Percentiles rank a stretch among this genome's conserved stretches.
Evolutionary conservation across 2,329 filamentous ascomycete genomes (phyloP).

Genomic region (Trichoderma breve): DNA sequence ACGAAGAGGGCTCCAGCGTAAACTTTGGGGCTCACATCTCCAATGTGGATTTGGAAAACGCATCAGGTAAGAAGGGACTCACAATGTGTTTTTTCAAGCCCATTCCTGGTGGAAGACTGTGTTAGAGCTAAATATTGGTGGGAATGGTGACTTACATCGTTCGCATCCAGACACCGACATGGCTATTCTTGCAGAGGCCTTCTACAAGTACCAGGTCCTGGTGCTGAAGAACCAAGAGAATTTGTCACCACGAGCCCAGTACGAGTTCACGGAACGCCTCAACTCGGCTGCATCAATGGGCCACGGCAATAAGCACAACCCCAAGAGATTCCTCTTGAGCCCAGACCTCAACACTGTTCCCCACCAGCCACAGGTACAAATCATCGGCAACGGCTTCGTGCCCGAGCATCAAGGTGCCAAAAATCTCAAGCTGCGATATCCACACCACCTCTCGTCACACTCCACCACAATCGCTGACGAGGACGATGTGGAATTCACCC

Average conservation of each 20-base stretch:
- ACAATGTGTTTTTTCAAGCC: no score
- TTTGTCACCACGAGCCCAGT: neutral
- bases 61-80: neutral
- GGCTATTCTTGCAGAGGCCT: neutral
- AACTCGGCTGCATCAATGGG: neutral
- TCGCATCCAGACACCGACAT: neutral
- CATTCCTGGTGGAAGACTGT: no score
- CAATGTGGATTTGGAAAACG: neutral
- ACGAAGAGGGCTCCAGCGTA: neutral
- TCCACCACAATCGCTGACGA: neutral
- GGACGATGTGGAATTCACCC: neutral
- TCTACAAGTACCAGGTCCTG: neutral
- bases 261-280: neutral
- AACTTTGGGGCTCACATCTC: neutral
- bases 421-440: neutral
- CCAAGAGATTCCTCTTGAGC: neutral
- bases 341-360: neutral
- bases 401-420: neutral
- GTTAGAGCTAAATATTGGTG: neutral
- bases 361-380: neutral
- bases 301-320: neutral
- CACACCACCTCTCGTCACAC: neutral
- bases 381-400: constrained; percentile 4
- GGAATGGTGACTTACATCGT: neutral
- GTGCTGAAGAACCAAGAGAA: neutral